Evolutionary conservation across 1,284 basidiomycete genomes (phyloP), one percentile per base, ranked within the genome.

Genomic region (Cutaneotrichosporon spelunceum): DNA sequence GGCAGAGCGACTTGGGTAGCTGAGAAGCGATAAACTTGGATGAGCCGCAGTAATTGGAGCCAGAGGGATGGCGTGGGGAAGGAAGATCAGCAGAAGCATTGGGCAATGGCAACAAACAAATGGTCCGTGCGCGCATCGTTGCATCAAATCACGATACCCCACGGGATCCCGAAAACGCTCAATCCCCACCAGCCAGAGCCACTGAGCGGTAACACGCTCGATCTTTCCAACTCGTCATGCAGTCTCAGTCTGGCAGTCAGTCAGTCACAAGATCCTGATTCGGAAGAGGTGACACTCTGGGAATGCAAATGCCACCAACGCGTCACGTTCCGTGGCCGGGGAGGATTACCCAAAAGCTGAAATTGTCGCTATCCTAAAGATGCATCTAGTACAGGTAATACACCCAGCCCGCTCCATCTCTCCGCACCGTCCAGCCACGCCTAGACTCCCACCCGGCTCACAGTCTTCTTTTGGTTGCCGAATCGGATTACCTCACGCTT

Each of bases 401-500:
- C 52, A 53, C 39, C 3, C n/a, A n/a, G 39, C 39, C 39, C 19
- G 13, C 2, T n/a, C 4, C 39, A n/a, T 42, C 39, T 19, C 39
- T 19, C 14, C 39, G 19, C 39, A 19, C 19, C n/a, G 39, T 19
- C 39, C 19, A 19, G 34, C 39, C 19, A 42, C 16, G 10, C 30
- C 29, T 50, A 77, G 4, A 78, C 75, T 27, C 75, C 76, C 8
- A 67, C 70, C 36, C 77, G 65, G 60, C 72, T 68, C 11, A 79
- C 75, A 27, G 75, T 74, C 71, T 78, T 79, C 67, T 77, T 78
- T 83, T 90, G 89, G 10, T 86, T 86, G 21, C 90, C 88, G 79
- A 96, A 99, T 65, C 93, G 83, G 53, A 99, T 84, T 16, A 97
- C 86, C 76, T 99, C 96, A 65, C 94, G 83, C 81, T 97, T 96